These are phyloP conservation scores for Phytopythium delawarense DNA, from an alignment of 352 stramenopile genomes.

Conservation along the genomic window DNA sequence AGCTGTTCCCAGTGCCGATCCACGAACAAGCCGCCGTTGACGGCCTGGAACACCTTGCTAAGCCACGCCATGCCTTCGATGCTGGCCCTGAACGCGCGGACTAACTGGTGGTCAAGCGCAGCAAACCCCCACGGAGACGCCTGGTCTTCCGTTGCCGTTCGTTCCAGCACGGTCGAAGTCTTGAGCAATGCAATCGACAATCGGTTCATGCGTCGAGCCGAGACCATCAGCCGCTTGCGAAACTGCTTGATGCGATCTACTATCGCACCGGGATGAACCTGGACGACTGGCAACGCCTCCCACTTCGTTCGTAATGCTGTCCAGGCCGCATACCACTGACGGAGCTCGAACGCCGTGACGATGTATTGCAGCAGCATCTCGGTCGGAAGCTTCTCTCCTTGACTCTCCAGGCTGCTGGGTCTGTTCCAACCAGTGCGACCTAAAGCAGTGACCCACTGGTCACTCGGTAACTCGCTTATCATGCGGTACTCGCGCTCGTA, in stretches of 20 bases:
- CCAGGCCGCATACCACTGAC: constrained; percentile 55
- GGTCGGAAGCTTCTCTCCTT: constrained; percentile 26
- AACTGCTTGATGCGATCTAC: constrained; percentile 59
- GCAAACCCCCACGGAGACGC: constrained; percentile 10
- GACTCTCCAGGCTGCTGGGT: neutral
- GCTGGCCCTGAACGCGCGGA: constrained; percentile 25
- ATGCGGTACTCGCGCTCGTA: constrained; percentile 52
- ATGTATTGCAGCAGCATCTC: constrained; percentile 51
- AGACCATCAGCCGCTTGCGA: constrained; percentile 35
- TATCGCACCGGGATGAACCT: constrained; percentile 43
- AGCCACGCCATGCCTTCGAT: constrained; percentile 41
- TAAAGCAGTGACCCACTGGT: constrained; percentile 3
- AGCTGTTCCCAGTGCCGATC: constrained; percentile 30
- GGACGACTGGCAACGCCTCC: constrained; percentile 27
- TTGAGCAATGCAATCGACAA: constrained; percentile 15
- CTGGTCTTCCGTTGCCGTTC: neutral
- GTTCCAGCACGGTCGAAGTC: constrained; percentile 7
- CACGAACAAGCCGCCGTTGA: constrained; percentile 33
- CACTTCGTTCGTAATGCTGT: constrained; percentile 41
- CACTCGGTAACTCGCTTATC: constrained; percentile 20
- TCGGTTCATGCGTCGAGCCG: constrained; percentile 25
- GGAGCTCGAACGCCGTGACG: constrained; percentile 48
- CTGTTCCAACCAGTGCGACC: neutral
- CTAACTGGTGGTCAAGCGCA: constrained; percentile 23
- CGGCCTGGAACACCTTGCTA: constrained; percentile 48